Conservation (phyloP, 2,329 filamentous ascomycete species). For the Ustulina deusta region DNA sequence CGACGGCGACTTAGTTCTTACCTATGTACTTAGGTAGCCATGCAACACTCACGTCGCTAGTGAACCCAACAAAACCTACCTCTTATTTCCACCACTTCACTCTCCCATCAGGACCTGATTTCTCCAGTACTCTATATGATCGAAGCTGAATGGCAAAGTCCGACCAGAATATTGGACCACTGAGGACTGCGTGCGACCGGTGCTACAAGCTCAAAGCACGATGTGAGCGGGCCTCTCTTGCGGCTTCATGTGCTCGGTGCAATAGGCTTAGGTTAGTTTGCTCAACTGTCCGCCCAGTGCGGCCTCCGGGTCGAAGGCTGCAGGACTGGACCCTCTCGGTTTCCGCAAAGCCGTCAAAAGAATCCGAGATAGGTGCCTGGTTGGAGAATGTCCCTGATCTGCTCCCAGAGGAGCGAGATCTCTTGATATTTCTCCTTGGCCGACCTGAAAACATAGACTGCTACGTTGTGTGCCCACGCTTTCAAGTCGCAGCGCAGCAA, state of each 20-base stretch:
- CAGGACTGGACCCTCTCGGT: not conserved
- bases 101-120: not conserved
- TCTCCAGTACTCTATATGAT: not conserved
- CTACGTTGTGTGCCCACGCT: constrained; percentile 42
- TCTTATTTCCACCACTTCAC: not conserved
- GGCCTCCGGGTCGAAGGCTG: not conserved
- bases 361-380: not conserved
- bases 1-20: no score
- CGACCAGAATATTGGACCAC: not conserved
- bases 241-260: not conserved
- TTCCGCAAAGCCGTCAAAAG: not conserved
- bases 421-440: constrained; percentile 43
- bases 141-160: not conserved
- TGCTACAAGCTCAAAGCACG: constrained; percentile 16
- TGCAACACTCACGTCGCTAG: not conserved
- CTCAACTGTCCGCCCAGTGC: not conserved
- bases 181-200: constrained; percentile 4
- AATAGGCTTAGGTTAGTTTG: not conserved
- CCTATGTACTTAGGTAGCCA: no score
- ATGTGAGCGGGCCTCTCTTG: not conserved
- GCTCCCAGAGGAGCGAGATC: constrained; percentile 40
- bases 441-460: constrained; percentile 41
- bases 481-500: constrained; percentile 40
- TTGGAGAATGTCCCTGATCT: constrained; percentile 17
- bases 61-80: no score